Percentiles rank a stretch among this genome's conserved stretches.
Evolutionary conservation across 495 filamentous ascomycete genomes (phyloP).

Genomic region (Astrothelium subdiscretum): DNA sequence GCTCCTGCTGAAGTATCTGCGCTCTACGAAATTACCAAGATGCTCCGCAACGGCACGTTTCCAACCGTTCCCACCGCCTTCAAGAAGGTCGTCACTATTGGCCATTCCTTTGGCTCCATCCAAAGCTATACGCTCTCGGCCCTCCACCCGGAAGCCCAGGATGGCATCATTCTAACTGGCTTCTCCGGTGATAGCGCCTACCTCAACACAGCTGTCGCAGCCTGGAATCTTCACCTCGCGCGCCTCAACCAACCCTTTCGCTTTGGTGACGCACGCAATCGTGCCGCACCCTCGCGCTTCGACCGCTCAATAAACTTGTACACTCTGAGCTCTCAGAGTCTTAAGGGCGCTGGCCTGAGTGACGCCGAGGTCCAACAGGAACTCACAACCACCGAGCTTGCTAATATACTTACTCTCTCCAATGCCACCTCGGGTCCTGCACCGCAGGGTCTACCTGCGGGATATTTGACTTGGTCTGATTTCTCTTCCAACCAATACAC

Average conservation of each 20-base stretch:
- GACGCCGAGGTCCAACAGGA: background rate
- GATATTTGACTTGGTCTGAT: conserved; percentile 37
- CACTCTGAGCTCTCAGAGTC: background rate
- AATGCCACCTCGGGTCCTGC: conserved; percentile 8
- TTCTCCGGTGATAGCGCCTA: conserved; percentile 33
- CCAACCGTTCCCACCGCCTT: conserved; percentile 18
- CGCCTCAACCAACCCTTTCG: conserved; percentile 30
- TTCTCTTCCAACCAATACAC: conserved; percentile 27
- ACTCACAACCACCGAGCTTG: conserved; percentile 14
- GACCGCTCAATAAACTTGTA: background rate
- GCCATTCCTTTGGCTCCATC: conserved; percentile 40
- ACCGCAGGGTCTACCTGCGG: conserved; percentile 20
- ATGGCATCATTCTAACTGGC: conserved; percentile 47
- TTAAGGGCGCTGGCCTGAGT: background rate
- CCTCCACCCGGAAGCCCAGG: conserved; percentile 36
- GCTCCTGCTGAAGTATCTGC: conserved; percentile 38
- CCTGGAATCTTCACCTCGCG: conserved; percentile 35
- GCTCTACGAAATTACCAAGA: conserved; percentile 34
- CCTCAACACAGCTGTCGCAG: conserved; percentile 24
- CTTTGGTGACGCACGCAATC: conserved; percentile 6
- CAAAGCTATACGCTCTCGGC: conserved; percentile 32
- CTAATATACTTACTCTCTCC: conserved; percentile 14
- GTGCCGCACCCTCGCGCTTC: background rate
- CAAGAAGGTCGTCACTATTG: conserved; percentile 42
- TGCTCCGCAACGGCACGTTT: conserved; percentile 31